Base-by-base conservation (phyloP, 306 rosid species). In the Begonia masoniana region DNA sequence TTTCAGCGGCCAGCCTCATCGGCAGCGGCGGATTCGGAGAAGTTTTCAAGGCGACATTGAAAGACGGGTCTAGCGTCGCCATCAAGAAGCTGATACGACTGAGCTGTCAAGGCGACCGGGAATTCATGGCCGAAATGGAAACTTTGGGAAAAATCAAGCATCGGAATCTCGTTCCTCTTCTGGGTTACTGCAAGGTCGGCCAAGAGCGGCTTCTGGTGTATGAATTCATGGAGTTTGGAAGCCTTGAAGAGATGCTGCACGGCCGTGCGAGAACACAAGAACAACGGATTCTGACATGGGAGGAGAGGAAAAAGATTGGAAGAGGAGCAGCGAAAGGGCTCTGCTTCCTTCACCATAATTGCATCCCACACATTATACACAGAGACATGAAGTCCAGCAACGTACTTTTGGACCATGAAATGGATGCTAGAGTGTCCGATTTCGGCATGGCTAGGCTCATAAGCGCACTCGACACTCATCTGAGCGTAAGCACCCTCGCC, bases 81-180 rank as follows among this genome's bases (percentile, higher is more conserved):
- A 89, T 89, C 51, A 89, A 89, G 81, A 89, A 89, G 75, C 87
- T 89, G 45, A 85, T 89, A 53, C 63, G 95, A 54, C 55, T 89
- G 41, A 89, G 97, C 68, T 85, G 95, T 68, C 97, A 89, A 59
- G 97, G 97, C 10, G 97, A 89, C 66, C 64, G 97, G 4, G 97
- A 89, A 63, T 89, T 89, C 89, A 82, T 80, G 85, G 97, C 97
- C 1, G 97, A 89, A 75, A 89, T 89, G 97, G 97, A 89, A 75
- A 89, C 97, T 56, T 65, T 89, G 39, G 97, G 97, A 54, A 89
- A 89, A 74, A 89, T 89, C 76, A 85, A 89, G 74, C 95, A 89
- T 50, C 75, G 65, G 56, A 89, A 89, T 48, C 87, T 89, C 26
- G 95, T 89, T 31, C 97, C 97, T 13, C 61, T 89, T 17, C 58